Conservation (phyloP, 345 rosid genomes). For the Arabis alpina region DNA sequence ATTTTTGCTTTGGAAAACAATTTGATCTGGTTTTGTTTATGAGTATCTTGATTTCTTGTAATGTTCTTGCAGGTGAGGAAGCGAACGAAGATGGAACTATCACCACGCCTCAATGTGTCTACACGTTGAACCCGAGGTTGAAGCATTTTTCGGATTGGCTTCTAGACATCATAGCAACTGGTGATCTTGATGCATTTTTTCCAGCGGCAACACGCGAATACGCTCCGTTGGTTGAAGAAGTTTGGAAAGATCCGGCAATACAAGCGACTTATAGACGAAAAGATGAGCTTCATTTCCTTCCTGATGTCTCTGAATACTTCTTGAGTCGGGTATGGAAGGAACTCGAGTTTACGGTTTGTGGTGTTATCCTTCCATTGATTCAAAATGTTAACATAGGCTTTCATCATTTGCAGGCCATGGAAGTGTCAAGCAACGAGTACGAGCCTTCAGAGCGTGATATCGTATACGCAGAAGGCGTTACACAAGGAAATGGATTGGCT, state of each 20-base stretch:
- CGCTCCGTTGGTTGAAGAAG: slow-evolving; percentile 96
- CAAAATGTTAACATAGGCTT: slow-evolving; percentile 11
- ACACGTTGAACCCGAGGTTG: slow-evolving; percentile 87
- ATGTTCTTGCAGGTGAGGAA: slow-evolving; percentile 57
- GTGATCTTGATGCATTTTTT: slow-evolving; percentile 95
- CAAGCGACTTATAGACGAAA: slow-evolving; percentile 87
- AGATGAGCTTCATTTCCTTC: slow-evolving; percentile 96
- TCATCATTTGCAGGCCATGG: slow-evolving; percentile 75
- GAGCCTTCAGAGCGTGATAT: slow-evolving; percentile 95
- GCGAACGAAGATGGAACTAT: slow-evolving; percentile 44
- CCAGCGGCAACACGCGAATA: slow-evolving; percentile 99
- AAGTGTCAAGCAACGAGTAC: slow-evolving; percentile 92
- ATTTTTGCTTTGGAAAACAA: neutral
- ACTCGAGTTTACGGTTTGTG: neutral
- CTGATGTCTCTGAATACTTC: slow-evolving; percentile 93
- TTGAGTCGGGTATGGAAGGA: slow-evolving; percentile 70
- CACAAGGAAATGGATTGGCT: slow-evolving; percentile 93
- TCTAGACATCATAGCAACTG: slow-evolving; percentile 95
- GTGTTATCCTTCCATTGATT: neutral
- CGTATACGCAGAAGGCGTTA: slow-evolving; percentile 94
- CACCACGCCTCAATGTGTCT: slow-evolving; percentile 49
- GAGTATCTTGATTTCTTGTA: neutral
- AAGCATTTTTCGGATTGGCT: slow-evolving; percentile 99
- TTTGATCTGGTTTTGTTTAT: neutral
- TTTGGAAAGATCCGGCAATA: slow-evolving; percentile 97